Evolutionary conservation across 345 rosid genomes (phyloP), one percentile per base, ranked within the genome.

Genomic region (Draba incana): DNA sequence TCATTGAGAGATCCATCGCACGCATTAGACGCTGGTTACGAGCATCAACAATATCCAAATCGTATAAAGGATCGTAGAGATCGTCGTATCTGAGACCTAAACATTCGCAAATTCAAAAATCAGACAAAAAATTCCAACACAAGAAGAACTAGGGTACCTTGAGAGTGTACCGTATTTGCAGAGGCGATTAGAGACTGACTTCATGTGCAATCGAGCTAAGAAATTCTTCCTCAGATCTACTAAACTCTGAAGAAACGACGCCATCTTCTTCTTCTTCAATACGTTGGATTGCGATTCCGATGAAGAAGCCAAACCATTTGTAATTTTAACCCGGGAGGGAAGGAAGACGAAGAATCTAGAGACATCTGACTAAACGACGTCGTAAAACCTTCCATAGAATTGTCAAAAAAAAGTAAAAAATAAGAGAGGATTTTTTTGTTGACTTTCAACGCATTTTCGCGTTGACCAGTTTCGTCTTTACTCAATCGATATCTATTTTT

Each of bases 161-260:
- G n/a, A 39, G n/a, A 39, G 39, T 23, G 43, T 49, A 90, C 98
- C 98, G 68, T 82, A 86, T 56, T 14, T 79, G 53, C 84, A 83
- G 39, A 92, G 98, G 75, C 97, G 96, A 10, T 57, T 73, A 42
- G 89, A 74, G 55, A 93, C 0, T 12, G 93, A 2, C 51, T 90
- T 88, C 97, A 80, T 85, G 82, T 93, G 97, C 71, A 68, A 43
- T 14, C 86, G 86, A 8, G 92, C 96, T n/a, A 90, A 9, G 82
- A 82, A 79, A 80, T 77, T 90, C 85, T 82, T 92, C 74, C 59
- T 85, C 15, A 97, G 98, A 83, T 90, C 85, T 4, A 84, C 0
- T 1, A 90, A 16, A 8, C 80, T 61, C 57, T 76, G 80, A 62
- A 83, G 57, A 61, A 85, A 64, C 66, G 89, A 81, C 68, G 85